Evolutionary conservation across 306 rosid species (phyloP).

Genomic region (Pterocarpus macrocarpus): DNA sequence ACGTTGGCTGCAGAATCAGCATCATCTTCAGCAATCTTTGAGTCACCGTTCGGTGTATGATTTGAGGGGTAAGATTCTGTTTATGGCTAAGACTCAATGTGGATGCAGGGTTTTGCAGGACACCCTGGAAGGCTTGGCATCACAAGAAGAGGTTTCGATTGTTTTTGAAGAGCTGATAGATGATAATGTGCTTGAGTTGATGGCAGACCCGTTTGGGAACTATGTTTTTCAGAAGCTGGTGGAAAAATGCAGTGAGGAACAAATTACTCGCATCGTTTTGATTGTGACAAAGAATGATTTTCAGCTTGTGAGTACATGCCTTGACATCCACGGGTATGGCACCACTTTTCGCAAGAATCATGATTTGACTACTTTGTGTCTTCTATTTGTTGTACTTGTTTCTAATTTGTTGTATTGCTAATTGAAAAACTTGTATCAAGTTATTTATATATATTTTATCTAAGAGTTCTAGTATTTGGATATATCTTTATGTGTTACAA

Average conservation of each 20-base stretch:
- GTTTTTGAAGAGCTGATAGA: conserved; percentile 53
- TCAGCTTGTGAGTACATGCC: conserved; percentile 49
- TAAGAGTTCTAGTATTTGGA: no score
- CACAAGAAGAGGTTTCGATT: conserved; percentile 32
- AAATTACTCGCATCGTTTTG: conserved; percentile 60
- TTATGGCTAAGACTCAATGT: conserved; percentile 49
- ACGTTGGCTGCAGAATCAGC: conserved; percentile 1
- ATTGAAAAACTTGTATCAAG: no score
- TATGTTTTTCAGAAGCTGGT: conserved; percentile 65
- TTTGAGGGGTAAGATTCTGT: conserved; percentile 43
- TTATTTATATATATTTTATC: no score
- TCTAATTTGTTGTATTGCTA: background rate
- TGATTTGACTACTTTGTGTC: no score
- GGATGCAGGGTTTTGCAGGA: conserved; percentile 57
- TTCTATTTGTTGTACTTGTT: no score
- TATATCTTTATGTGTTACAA: no score
- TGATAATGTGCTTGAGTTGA: conserved; percentile 46
- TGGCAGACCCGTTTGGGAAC: conserved; percentile 57
- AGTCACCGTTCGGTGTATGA: conserved; percentile 13
- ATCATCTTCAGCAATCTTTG: conserved; percentile 1
- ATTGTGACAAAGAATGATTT: conserved; percentile 12
- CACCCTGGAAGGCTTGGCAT: conserved; percentile 38
- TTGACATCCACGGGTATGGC: conserved; percentile 61
- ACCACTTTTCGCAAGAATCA: no score
- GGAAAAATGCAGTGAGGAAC: conserved; percentile 56